A percentile compares a stretch with the other conserved stretches of the same genome.
These are phyloP conservation scores for Candida parachauliodes DNA, from an alignment of 805 yeast species.

Conservation along the genomic window DNA sequence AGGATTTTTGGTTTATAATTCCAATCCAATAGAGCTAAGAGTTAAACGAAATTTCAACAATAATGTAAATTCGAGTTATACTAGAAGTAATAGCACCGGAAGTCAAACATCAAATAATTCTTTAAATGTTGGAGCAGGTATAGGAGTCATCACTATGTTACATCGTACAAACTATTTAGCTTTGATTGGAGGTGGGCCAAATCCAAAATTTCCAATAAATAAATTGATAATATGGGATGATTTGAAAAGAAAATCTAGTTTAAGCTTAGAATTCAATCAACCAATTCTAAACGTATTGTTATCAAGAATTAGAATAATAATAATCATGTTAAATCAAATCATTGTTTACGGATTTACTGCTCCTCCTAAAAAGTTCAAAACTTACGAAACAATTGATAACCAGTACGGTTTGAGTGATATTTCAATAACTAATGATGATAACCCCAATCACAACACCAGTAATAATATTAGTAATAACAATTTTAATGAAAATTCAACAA, in stretches of 20 bases:
- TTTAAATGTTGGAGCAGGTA: slow-evolving; percentile 44
- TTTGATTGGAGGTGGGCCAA: slow-evolving; percentile 83
- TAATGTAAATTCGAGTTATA: not conserved
- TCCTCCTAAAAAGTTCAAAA: slow-evolving; percentile 64
- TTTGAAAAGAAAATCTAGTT: slow-evolving; percentile 66
- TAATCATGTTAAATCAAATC: slow-evolving; percentile 63
- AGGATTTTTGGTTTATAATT: slow-evolving; percentile 82
- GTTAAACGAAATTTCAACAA: slow-evolving; percentile 52
- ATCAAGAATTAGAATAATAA: slow-evolving; percentile 72
- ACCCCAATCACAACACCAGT: too few relatives aligned
- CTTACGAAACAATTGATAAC: slow-evolving; percentile 64
- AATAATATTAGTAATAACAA: slow-evolving; percentile 3
- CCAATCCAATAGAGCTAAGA: slow-evolving; percentile 80
- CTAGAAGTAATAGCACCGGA: slow-evolving; percentile 4
- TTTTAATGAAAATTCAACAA: slow-evolving; percentile 7
- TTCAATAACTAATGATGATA: slow-evolving; percentile 28
- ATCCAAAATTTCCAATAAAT: slow-evolving; percentile 74
- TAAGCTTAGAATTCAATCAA: slow-evolving; percentile 69
- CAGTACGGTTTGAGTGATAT: slow-evolving; percentile 62
- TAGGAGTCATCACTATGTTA: slow-evolving; percentile 77
- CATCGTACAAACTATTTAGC: slow-evolving; percentile 89
- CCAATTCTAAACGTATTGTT: slow-evolving; percentile 72
- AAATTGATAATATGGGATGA: slow-evolving; percentile 92
- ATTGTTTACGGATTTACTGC: slow-evolving; percentile 77
- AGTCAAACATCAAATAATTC: slow-evolving; percentile 1